Evolutionary conservation across 2,329 filamentous ascomycete genomes (phyloP).

Genomic region (Aspergillus pseudotamarii): DNA sequence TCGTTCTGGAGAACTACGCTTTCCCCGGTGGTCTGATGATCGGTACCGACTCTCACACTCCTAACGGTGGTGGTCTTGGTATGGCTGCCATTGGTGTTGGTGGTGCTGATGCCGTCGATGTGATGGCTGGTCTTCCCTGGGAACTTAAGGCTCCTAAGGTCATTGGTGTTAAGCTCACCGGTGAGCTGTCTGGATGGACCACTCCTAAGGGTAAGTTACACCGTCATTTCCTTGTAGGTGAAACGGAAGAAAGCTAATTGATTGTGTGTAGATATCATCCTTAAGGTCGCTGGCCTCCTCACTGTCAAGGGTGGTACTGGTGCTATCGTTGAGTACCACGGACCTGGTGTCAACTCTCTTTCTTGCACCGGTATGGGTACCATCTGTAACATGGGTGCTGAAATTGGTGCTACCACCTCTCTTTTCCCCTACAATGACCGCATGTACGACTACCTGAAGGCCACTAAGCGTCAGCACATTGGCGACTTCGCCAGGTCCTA

Average conservation of each 20-base stretch:
- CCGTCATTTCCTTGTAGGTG: no score
- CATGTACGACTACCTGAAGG: conserved; percentile 93
- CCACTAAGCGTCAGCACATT: conserved; percentile 88
- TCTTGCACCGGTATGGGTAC: conserved; percentile 87
- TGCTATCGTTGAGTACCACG: conserved; percentile 64
- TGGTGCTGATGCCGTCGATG: conserved; percentile 97
- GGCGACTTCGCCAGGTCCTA: conserved; percentile 87
- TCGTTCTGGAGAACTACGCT: conserved; percentile 96
- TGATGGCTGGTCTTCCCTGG: conserved; percentile 97
- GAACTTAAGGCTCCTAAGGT: conserved; percentile 97
- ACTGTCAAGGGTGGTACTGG: conserved; percentile 98
- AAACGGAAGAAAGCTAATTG: not conserved
- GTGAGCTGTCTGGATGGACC: conserved; percentile 86
- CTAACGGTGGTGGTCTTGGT: conserved; percentile 93
- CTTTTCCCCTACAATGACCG: conserved; percentile 97
- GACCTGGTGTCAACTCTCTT: conserved; percentile 72
- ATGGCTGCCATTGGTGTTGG: conserved; percentile 95
- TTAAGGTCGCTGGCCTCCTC: conserved; percentile 94
- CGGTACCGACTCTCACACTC: conserved; percentile 96
- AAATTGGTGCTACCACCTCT: conserved; percentile 77
- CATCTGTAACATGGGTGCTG: conserved; percentile 70
- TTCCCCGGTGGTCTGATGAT: conserved; percentile 98
- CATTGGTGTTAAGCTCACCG: conserved; percentile 94
- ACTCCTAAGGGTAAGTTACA: conserved; percentile 75
- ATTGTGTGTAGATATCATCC: conserved; percentile 73